Evolutionary conservation across 2,329 filamentous ascomycete species (phyloP).

Genomic region (Aspergillus cejpii): DNA sequence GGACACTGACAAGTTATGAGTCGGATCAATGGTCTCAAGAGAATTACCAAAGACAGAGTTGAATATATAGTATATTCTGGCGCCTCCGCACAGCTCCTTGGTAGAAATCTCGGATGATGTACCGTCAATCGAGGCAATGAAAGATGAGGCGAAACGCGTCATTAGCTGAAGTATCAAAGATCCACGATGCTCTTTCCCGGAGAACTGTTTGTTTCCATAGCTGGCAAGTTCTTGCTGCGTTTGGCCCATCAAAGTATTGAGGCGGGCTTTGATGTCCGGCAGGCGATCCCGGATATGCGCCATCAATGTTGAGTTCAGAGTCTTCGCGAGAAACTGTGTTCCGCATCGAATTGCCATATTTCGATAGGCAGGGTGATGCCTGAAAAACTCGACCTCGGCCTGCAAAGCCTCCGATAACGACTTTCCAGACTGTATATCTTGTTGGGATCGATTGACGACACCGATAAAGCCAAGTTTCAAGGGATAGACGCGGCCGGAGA

Average conservation of each 20-base stretch:
- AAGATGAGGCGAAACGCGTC: conserved; percentile 95
- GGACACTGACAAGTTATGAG: conserved; percentile 83
- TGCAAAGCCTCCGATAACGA: conserved; percentile 87
- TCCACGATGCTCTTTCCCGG: conserved; percentile 90
- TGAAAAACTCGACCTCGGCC: conserved; percentile 90
- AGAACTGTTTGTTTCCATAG: conserved; percentile 97
- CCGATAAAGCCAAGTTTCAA: conserved; percentile 96
- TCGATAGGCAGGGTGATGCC: conserved; percentile 90
- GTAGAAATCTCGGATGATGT: conserved; percentile 98
- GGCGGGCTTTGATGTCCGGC: conserved; percentile 93
- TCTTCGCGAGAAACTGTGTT: conserved; percentile 90
- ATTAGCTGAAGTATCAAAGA: conserved; percentile 94
- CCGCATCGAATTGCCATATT: conserved; percentile 93
- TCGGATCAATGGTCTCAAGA: conserved; percentile 91
- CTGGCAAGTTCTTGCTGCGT: conserved; percentile 97
- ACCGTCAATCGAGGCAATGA: conserved; percentile 97
- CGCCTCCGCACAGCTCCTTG: conserved; percentile 91
- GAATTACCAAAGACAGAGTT: conserved; percentile 98
- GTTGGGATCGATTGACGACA: conserved; percentile 94
- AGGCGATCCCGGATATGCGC: conserved; percentile 88
- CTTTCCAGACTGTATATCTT: conserved; percentile 95
- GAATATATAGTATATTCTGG: conserved; percentile 97
- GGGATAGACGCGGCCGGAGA: conserved; percentile 95
- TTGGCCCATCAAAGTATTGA: conserved; percentile 99
- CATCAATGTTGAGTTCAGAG: conserved; percentile 92